phyloP scores from a whole-genome alignment of 768 basidiomycete genomes.

The Lactifluus pinguis region DNA sequence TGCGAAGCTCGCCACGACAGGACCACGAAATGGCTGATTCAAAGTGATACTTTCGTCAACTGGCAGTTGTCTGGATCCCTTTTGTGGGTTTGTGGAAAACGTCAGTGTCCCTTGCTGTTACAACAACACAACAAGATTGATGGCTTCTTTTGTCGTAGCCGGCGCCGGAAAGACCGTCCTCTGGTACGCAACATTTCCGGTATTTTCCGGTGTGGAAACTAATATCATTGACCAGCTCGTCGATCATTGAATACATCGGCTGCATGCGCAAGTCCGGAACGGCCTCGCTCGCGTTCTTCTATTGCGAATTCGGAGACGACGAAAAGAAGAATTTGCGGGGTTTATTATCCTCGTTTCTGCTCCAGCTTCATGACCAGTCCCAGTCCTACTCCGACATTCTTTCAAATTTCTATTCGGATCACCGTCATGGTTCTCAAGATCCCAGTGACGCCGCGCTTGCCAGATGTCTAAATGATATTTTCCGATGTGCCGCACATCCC shows the following conservation, averaged over 20 bases:
- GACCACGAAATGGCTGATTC: not conserved
- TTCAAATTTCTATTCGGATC: not conserved
- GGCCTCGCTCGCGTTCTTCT: not conserved
- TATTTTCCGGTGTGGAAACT: not conserved
- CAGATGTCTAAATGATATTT: not conserved
- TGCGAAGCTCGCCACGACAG: not conserved
- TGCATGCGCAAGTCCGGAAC: not conserved
- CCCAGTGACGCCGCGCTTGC: not conserved
- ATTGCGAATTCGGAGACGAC: not conserved
- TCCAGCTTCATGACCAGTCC: not conserved
- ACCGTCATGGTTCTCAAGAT: not conserved
- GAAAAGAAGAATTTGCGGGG: not conserved
- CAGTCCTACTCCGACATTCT: not conserved
- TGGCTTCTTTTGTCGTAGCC: not conserved
- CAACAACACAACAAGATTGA: not conserved
- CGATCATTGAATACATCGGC: not conserved
- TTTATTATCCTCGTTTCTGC: not conserved
- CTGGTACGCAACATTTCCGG: not conserved
- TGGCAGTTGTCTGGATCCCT: not conserved
- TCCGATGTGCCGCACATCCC: not conserved
- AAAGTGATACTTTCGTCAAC: not conserved
- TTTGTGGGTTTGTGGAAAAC: constrained; percentile 4
- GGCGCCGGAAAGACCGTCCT: constrained; percentile 1
- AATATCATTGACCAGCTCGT: not conserved
- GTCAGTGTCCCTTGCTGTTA: not conserved